A percentile compares a stretch with the other conserved stretches of the same genome.
These are phyloP conservation scores for Aspergillus luchuensis DNA, from an alignment of 2,329 filamentous ascomycete genomes.

Conservation along the genomic window DNA sequence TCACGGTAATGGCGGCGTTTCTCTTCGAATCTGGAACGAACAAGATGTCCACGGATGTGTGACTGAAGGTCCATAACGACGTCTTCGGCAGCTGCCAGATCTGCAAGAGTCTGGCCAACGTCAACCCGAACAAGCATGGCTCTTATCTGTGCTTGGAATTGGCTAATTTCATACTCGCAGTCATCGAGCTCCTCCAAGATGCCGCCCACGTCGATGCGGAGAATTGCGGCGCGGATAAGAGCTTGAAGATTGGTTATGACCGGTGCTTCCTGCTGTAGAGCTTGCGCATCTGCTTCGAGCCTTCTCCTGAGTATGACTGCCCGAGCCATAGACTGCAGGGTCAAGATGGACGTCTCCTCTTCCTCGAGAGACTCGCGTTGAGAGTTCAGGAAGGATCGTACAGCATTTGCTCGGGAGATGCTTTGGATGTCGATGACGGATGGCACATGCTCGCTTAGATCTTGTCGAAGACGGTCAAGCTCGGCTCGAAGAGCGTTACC, in stretches of 20 bases:
- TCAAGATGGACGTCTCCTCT: slow-evolving; percentile 47
- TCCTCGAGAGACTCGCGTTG: slow-evolving; percentile 45
- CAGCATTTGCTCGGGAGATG: slow-evolving; percentile 32
- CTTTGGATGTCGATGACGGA: slow-evolving; percentile 38
- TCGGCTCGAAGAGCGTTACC: slow-evolving; percentile 37
- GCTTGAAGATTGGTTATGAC: slow-evolving; percentile 42
- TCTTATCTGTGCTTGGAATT: slow-evolving; percentile 74
- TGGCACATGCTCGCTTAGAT: slow-evolving; percentile 32
- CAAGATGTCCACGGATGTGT: slow-evolving; percentile 69
- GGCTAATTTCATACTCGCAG: slow-evolving; percentile 65
- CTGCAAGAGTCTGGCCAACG: slow-evolving; percentile 71
- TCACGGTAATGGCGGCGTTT: slow-evolving; percentile 87
- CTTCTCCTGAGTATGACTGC: slow-evolving; percentile 39
- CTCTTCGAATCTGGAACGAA: slow-evolving; percentile 75
- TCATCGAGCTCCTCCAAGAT: slow-evolving; percentile 71
- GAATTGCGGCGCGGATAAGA: slow-evolving; percentile 43
- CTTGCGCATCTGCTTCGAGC: slow-evolving; percentile 33
- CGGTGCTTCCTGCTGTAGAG: slow-evolving; percentile 34
- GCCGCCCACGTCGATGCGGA: slow-evolving; percentile 43
- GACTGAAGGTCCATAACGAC: slow-evolving; percentile 74
- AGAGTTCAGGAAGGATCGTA: slow-evolving; percentile 35
- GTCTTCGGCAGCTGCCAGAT: slow-evolving; percentile 83
- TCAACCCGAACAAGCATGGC: slow-evolving; percentile 76
- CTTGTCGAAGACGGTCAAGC: slow-evolving; percentile 30
- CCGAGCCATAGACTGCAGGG: slow-evolving; percentile 57